Percentiles rank a stretch among this genome's conserved stretches.
Evolutionary conservation across 768 basidiomycete species (phyloP).

Genomic region (Filobasidium floriforme): DNA sequence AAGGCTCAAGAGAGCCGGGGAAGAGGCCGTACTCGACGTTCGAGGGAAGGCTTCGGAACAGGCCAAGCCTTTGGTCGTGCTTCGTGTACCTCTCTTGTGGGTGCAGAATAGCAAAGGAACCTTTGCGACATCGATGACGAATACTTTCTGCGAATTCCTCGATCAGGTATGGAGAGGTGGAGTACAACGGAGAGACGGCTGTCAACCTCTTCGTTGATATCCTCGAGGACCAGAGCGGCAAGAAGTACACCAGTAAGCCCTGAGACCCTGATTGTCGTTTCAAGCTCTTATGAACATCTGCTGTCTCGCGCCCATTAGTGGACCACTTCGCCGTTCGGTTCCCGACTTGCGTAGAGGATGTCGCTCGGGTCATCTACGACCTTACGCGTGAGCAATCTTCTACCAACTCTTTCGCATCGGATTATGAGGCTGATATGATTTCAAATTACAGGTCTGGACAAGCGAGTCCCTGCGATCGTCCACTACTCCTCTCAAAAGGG

Average conservation of each 20-base stretch:
- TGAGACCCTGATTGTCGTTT: background rate
- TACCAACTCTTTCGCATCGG: constrained; percentile 4
- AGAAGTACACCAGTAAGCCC: constrained; percentile 61
- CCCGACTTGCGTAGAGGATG: constrained; percentile 83
- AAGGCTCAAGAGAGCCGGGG: constrained; percentile 75
- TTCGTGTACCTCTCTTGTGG: constrained; percentile 84
- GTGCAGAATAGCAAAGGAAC: constrained; percentile 32
- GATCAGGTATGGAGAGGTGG: constrained; percentile 73
- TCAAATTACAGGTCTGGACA: constrained; percentile 43
- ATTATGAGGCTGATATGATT: background rate
- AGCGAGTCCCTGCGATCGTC: constrained; percentile 60
- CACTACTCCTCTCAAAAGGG: constrained; percentile 79
- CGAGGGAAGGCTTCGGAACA: constrained; percentile 48
- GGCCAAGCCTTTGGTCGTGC: constrained; percentile 48
- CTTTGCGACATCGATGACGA: background rate
- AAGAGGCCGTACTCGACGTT: constrained; percentile 60
- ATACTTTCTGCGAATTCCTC: background rate
- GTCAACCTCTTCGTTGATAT: constrained; percentile 82
- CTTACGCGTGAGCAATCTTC: constrained; percentile 54
- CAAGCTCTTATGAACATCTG: background rate
- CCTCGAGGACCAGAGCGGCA: constrained; percentile 76
- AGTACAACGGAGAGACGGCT: constrained; percentile 77
- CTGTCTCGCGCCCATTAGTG: constrained; percentile 47
- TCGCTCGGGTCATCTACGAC: constrained; percentile 73
- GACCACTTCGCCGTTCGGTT: constrained; percentile 88